phyloP scores from a whole-genome alignment of 2,329 filamentous ascomycete species.

The Penicillium sp. region DNA sequence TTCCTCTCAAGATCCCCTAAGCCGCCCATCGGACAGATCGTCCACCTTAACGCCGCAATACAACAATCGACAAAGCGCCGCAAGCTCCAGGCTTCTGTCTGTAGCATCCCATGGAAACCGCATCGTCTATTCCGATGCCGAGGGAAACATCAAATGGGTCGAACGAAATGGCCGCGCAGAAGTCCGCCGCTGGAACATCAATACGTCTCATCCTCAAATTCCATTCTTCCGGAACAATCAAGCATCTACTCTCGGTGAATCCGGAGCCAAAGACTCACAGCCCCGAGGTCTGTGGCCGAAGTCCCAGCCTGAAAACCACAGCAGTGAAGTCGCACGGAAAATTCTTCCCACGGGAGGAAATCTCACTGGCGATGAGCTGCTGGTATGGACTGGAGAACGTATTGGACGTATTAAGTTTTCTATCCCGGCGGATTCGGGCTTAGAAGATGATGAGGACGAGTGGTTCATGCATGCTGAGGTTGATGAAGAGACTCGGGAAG shows the following conservation, averaged over 20 bases:
- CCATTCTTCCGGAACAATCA: constrained; percentile 11
- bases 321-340: constrained; percentile 75
- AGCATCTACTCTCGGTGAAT: constrained; percentile 10
- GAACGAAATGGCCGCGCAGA: constrained; percentile 72
- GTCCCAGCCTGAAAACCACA: constrained; percentile 41
- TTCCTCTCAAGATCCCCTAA: constrained; percentile 27
- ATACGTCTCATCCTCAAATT: constrained; percentile 37
- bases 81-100: constrained; percentile 76
- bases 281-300: constrained; percentile 58
- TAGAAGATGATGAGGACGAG: constrained; percentile 39
- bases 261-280: constrained; percentile 35
- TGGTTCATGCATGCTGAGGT: constrained; percentile 29
- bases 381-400: constrained; percentile 86
- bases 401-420: constrained; percentile 72
- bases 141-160: constrained; percentile 85
- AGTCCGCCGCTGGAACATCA: constrained; percentile 60
- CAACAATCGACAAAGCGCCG: constrained; percentile 82
- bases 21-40: constrained; percentile 25
- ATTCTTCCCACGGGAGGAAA: constrained; percentile 62
- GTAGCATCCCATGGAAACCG: constrained; percentile 79
- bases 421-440: constrained; percentile 33
- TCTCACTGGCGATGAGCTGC: constrained; percentile 62
- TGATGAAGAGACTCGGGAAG: constrained; percentile 29
- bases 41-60: constrained; percentile 42
- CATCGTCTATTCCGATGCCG: constrained; percentile 79